Base-by-base conservation (phyloP, 2,329 filamentous ascomycete genomes). In the Ceratocystiopsis sp. region DNA sequence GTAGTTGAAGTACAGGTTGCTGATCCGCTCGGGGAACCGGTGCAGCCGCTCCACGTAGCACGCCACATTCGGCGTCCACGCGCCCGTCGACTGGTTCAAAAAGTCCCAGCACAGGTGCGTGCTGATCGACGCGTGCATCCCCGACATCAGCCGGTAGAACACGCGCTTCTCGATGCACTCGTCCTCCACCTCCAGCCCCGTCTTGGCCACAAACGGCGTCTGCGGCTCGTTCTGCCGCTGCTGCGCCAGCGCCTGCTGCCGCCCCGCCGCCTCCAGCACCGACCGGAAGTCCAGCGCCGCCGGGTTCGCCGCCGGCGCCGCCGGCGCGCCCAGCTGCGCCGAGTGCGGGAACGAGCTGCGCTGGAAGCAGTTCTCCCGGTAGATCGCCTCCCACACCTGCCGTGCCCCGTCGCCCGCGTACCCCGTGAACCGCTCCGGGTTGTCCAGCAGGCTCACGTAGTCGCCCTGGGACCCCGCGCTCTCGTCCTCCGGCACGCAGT, bases 1-100 rank as follows among this genome's bases (percentile, higher is more conserved):
- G 57, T 94, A 98, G 72, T 98, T 96, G 68, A 98, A 98, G 67
- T 98, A 98, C 41, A 98, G 71, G 61, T 98, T 98, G 52, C 87
- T 91, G 55, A 98, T 83, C 47, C 89, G 82, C 52, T 98, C 91
- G 0, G 89, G 85, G 57, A 83, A 76, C 18, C 71, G 68, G 60
- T 94, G 84, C 15, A 98, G 72, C n/a, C 91, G 78, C 33, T 78
- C 66, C 56, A 83, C 77, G 69, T 94, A 98, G 68, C 91, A 98
- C 49, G 78, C 68, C 43, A 93, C 60, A 55, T 98, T 98, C 19
- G 86, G 87, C 41, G 80, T 76, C 91, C 91, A 98, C 61, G 85
- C 65, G 46, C 91, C 91, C 0, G 89, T 95, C 2, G 82, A 86
- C 63, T 95, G 86, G 61, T 98, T 95, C 49, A 96, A 67, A 55